phyloP scores from a whole-genome alignment of 2,329 filamentous ascomycete genomes.

The Phaeoacremonium minimum region DNA sequence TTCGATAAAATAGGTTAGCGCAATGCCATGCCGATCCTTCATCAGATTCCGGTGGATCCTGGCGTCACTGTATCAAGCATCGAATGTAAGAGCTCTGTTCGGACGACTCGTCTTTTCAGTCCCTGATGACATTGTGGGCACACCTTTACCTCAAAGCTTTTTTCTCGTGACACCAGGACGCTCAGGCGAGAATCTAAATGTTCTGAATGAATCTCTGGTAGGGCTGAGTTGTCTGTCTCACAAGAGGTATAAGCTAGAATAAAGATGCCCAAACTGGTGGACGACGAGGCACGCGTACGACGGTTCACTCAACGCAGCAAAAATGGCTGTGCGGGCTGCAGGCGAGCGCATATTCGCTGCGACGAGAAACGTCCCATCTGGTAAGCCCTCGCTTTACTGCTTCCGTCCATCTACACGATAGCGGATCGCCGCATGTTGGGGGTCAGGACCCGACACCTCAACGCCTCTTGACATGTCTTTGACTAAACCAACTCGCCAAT shows the following conservation, averaged over 20 bases:
- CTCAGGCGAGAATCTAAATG: background rate
- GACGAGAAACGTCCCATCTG: conserved; percentile 4
- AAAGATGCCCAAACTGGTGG: background rate
- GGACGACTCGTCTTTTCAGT: background rate
- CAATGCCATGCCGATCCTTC: background rate
- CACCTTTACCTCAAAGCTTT: background rate
- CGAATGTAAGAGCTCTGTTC: no score
- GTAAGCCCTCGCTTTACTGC: conserved; percentile 1
- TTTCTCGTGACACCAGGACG: background rate
- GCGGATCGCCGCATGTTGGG: background rate
- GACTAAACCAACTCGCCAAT: background rate
- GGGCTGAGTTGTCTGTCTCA: no score
- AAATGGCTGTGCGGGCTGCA: conserved; percentile 4
- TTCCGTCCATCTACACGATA: background rate
- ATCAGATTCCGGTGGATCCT: background rate
- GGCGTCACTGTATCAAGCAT: background rate
- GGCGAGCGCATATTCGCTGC: conserved; percentile 4
- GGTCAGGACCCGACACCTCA: background rate
- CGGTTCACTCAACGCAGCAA: conserved; percentile 1
- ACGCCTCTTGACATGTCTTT: conserved; percentile 1
- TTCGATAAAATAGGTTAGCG: background rate
- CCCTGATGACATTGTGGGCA: background rate
- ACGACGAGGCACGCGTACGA: background rate
- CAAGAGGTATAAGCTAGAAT: background rate
- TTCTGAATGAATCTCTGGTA: no score